Evolutionary conservation across 306 rosid species (phyloP), one percentile per base, ranked within the genome.

Genomic region (Crotalaria pallida): DNA sequence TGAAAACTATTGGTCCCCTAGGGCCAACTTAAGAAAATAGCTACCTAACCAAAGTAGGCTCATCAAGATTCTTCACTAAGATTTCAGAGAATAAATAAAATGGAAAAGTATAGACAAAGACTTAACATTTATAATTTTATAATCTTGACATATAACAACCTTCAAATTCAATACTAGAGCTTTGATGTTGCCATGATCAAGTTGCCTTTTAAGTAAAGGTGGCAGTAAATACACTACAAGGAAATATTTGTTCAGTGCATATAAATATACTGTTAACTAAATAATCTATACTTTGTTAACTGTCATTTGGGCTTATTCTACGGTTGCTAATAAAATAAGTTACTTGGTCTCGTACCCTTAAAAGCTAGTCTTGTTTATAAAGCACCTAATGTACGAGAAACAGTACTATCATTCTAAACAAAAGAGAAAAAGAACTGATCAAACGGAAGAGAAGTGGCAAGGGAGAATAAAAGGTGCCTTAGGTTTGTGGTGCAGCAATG

Each of bases 21-120:
- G 74, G 76, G 79, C 87, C 94, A 82, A 82, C 93, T 79, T 79
- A 55, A 87, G 84, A 87, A 82, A 87, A 80, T 82, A 77, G 89
- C 80, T 69, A 82, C 79, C 85, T 77, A 75, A 88, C 94, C 84
- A 71, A 61, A 51, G 63, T 45, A 79, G 65, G 70, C 44, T 77
- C 85, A 76, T 68, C 47, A 81, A 68, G 79, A 76, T 79, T 60
- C 72, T 71, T 75, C 49, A 29, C 76, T 62, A 77, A 57, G 81
- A 63, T 71, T 75, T 31, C 76, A 31, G 1, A 27, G 9, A 73
- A 62, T 63, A 51, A 66, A 69, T 58, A 58, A 41, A 71, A 70
- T 16, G 41, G 31, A 67, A 22, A 60, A 58, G 47, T 59, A 56
- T 71, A 64, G 50, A 38, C 27, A 73, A 76, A 57, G 75, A 74